Evolutionary conservation across 1,284 basidiomycete species (phyloP).

Genomic region (Trametes hirsuta): DNA sequence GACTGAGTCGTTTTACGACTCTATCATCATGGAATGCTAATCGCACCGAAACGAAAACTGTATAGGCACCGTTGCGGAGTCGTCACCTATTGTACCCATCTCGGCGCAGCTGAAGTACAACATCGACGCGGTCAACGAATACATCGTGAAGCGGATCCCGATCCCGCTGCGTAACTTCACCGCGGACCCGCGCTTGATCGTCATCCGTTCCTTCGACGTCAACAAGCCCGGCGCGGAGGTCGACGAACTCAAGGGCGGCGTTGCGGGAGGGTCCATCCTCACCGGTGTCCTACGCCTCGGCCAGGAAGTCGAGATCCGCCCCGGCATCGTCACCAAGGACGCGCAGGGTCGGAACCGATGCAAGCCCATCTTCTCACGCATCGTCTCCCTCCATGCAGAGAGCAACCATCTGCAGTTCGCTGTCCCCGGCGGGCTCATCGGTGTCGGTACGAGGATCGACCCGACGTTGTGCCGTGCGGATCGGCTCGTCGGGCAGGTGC

Average conservation of each 20-base stretch:
- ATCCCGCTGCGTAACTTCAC: slow-evolving; percentile 94
- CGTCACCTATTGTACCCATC: slow-evolving; percentile 97
- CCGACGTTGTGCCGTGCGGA: slow-evolving; percentile 97
- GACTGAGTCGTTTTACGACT: too few relatives aligned
- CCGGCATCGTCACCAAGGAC: slow-evolving; percentile 97
- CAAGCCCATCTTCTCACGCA: slow-evolving; percentile 91
- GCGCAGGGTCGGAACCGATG: slow-evolving; percentile 89
- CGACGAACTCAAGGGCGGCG: slow-evolving; percentile 96
- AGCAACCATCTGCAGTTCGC: slow-evolving; percentile 95
- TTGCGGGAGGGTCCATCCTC: slow-evolving; percentile 96
- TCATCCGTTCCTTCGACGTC: slow-evolving; percentile 99
- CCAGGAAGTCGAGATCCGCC: slow-evolving; percentile 96
- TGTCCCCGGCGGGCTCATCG: slow-evolving; percentile 96
- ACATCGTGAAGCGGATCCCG: slow-evolving; percentile 96
- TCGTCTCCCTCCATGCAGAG: slow-evolving; percentile 93
- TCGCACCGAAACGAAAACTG: too few relatives aligned
- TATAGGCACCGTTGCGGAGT: slow-evolving; percentile 92
- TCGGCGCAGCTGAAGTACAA: slow-evolving; percentile 99
- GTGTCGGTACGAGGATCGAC: slow-evolving; percentile 97
- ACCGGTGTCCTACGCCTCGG: slow-evolving; percentile 91
- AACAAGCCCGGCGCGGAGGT: slow-evolving; percentile 99
- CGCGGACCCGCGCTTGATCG: slow-evolving; percentile 91
- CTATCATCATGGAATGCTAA: too few relatives aligned
- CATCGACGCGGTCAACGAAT: slow-evolving; percentile 99
- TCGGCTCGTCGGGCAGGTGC: slow-evolving; percentile 94